These are phyloP conservation scores for Pythium dissotocum DNA, from an alignment of 352 stramenopile species.

Conservation along the genomic window DNA sequence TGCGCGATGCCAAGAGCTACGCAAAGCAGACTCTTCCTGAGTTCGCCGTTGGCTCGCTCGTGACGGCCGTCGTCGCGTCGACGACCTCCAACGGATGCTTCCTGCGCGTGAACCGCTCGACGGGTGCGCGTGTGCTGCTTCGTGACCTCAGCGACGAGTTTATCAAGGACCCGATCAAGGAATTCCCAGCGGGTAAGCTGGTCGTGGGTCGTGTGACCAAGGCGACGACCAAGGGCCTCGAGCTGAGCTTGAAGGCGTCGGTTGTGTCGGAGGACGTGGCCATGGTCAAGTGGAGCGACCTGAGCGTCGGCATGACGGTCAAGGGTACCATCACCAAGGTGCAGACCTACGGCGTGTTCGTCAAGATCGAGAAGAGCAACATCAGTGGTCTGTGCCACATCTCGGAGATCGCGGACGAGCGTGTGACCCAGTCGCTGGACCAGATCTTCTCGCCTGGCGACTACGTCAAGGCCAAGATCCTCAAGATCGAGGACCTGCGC, in stretches of 20 bases:
- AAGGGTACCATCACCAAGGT: conserved; percentile 96
- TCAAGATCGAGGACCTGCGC: conserved; percentile 92
- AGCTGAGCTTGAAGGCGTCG: conserved; percentile 94
- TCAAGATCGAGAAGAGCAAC: conserved; percentile 94
- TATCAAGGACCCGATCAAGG: conserved; percentile 86
- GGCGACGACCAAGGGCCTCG: conserved; percentile 77
- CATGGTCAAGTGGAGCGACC: conserved; percentile 88
- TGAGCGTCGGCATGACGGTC: conserved; percentile 90
- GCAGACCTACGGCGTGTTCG: conserved; percentile 95
- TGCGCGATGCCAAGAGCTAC: conserved; percentile 59
- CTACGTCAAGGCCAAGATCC: conserved; percentile 96
- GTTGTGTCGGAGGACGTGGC: conserved; percentile 88
- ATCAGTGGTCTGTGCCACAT: conserved; percentile 96
- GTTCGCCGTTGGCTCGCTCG: conserved; percentile 78
- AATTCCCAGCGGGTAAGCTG: conserved; percentile 92
- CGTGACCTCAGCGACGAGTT: conserved; percentile 96
- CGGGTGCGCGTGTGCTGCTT: conserved; percentile 90
- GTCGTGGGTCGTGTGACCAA: conserved; percentile 94
- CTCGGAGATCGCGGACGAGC: conserved; percentile 95
- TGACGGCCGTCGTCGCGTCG: conserved; percentile 90
- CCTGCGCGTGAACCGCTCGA: conserved; percentile 86
- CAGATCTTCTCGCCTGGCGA: conserved; percentile 94
- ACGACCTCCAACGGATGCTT: conserved; percentile 94
- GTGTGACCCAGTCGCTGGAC: conserved; percentile 90
- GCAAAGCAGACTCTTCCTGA: conserved; percentile 37